Base-by-base conservation (phyloP, 257 asterid species). In the Lantana camara region DNA sequence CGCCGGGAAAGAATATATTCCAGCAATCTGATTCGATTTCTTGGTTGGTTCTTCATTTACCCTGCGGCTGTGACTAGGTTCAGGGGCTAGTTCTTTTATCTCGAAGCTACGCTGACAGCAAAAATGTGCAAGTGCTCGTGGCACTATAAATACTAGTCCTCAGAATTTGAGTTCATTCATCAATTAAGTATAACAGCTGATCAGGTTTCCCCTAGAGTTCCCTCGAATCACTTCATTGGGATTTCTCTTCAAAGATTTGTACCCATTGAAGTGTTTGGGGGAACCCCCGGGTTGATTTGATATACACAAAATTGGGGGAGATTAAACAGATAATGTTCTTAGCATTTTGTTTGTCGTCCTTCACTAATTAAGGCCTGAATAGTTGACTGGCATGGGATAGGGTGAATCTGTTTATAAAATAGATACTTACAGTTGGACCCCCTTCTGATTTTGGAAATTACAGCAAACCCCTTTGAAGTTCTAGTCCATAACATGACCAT, bases 221-320 rank as follows among this genome's bases (percentile, higher is more conserved):
- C 53, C 65, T 42, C 16, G 7, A 27, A 59, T 27, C 40, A n/a
- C 40, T 59, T 59, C 61, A 55, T 55, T 55, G 45, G 16, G 15
- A n/a, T 6, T 15, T 10, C 32, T 32, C 41, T 6, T 29, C 22
- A 8, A 6, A 32, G 42, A 30, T 8, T 20, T 20, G 34, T 37
- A 7, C 48, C 35, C 17, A 57, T 29, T 57, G 63, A 57, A 57
- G 63, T 57, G 63, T 57, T 57, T 57, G 47, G 48, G 63, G 49
- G 48, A 20, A 57, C 61, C 17, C 61, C 61, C 6, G 61, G 9
- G 61, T 22, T 17, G 9, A 55, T n/a, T 22, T 32, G 45, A 10
- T 55, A 30, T 32, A 32, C 48, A 4, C n/a, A 42, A 42, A 42
- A n/a, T 42, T n/a, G 19, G 19, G 3, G 19, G 8, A n/a, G 46